Conservation (phyloP, 495 filamentous ascomycete species). For the Aspergillus steynii region DNA sequence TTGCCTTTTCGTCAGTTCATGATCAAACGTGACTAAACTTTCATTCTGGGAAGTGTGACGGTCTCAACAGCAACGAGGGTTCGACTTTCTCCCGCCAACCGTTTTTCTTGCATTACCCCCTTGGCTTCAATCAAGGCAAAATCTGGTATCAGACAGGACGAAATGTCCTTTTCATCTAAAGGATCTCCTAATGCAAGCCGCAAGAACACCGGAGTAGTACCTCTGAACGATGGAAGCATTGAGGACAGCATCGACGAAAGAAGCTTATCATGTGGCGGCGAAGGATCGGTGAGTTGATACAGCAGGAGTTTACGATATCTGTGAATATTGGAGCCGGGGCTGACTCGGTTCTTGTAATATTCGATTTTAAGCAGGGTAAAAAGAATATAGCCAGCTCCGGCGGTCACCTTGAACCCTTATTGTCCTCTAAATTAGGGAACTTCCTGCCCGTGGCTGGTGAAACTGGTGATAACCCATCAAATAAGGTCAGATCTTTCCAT, state of each 20-base stretch:
- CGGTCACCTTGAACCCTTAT: constrained; percentile 34
- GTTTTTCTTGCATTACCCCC: constrained; percentile 1
- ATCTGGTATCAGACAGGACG: constrained; percentile 10
- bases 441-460: constrained; percentile 25
- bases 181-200: constrained; percentile 26
- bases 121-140: constrained; percentile 9
- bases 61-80: neutral
- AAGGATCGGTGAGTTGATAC: constrained; percentile 30
- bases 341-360: neutral
- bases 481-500: constrained; percentile 35
- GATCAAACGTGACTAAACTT: constrained; percentile 29
- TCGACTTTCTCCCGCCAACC: neutral
- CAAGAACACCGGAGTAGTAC: constrained; percentile 20
- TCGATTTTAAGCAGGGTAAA: constrained; percentile 20
- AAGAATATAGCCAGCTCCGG: constrained; percentile 31
- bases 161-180: constrained; percentile 29
- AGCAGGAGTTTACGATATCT: neutral
- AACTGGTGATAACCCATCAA: constrained; percentile 24
- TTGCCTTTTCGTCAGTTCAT: constrained; percentile 21
- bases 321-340: neutral
- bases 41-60: constrained; percentile 23
- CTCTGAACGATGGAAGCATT: constrained; percentile 16
- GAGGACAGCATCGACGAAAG: constrained; percentile 8
- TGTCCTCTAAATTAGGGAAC: constrained; percentile 43
- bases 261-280: constrained; percentile 22